phyloP scores from a whole-genome alignment of 1,284 basidiomycete species.

The Volvariella volvacea region DNA sequence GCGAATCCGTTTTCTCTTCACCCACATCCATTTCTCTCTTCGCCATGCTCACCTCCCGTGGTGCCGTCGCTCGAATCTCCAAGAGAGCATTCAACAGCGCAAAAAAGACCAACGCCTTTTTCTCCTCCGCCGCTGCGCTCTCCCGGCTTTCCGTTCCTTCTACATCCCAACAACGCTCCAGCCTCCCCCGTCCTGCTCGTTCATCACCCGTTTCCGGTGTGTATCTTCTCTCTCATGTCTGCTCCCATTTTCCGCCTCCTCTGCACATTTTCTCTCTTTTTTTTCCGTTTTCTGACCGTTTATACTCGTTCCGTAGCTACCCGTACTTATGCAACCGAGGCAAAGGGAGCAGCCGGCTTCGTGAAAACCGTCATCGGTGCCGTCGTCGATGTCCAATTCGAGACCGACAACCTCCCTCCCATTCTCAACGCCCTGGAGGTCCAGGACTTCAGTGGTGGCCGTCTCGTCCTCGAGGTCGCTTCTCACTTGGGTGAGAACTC shows the following conservation, averaged over 20 bases:
- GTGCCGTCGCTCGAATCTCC: constrained; percentile 72
- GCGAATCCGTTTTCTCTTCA: constrained; percentile 15
- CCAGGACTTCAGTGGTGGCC: constrained; percentile 85
- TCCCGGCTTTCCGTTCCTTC: constrained; percentile 37
- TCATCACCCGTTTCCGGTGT: constrained; percentile 35
- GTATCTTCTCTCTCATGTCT: constrained; percentile 17
- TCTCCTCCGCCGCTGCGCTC: constrained; percentile 61
- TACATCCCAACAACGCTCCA: constrained; percentile 29
- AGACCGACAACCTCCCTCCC: constrained; percentile 84
- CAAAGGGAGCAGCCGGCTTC: constrained; percentile 61
- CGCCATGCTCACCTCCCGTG: constrained; percentile 76
- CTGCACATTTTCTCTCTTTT: constrained; percentile 6
- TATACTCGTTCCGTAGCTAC: constrained; percentile 32
- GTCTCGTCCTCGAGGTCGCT: constrained; percentile 94
- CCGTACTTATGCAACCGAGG: constrained; percentile 89
- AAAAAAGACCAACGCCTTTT: constrained; percentile 69
- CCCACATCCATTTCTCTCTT: constrained; percentile 18
- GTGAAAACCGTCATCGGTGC: constrained; percentile 98
- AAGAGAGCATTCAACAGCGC: constrained; percentile 71
- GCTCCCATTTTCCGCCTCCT: constrained; percentile 10
- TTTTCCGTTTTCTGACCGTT: constrained; percentile 16
- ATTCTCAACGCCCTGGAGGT: constrained; percentile 99
- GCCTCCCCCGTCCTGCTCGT: constrained; percentile 33
- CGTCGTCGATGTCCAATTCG: constrained; percentile 98
- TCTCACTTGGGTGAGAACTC: constrained; percentile 99